phyloP scores from a whole-genome alignment of 371 early-diverging fungal species.

The Haplosporangium sp. region DNA sequence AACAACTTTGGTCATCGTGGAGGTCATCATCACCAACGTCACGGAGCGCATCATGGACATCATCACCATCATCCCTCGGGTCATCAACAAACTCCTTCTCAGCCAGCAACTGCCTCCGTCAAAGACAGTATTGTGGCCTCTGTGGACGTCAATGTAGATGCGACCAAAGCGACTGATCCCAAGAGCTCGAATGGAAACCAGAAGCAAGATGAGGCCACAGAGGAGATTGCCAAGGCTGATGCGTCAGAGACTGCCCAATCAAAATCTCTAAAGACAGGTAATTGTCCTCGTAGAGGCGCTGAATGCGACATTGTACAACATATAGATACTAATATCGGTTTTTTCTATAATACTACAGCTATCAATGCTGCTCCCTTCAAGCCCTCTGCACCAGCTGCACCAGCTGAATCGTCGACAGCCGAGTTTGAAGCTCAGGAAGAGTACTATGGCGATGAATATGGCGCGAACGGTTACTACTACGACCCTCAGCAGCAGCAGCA shows the following conservation, averaged over 20 bases:
- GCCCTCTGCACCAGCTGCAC: constrained; percentile 13
- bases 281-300: too few species aligned
- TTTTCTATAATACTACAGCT: constrained; percentile 10
- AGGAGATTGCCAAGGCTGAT: background rate
- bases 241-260: constrained; percentile 13
- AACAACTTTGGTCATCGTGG: constrained; percentile 43
- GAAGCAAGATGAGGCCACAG: background rate
- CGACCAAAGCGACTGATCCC: background rate
- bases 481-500: constrained; percentile 32
- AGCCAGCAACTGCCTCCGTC: background rate
- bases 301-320: too few species aligned
- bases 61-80: constrained; percentile 23
- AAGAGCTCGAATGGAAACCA: background rate
- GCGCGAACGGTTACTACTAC: constrained; percentile 31
- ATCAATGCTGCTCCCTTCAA: constrained; percentile 50
- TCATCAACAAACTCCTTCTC: constrained; percentile 1
- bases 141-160: background rate
- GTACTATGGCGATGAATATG: constrained; percentile 30
- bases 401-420: constrained; percentile 9
- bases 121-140: background rate
- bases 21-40: constrained; percentile 26
- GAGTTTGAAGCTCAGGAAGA: constrained; percentile 24
- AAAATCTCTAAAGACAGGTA: constrained; percentile 50
- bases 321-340: background rate
- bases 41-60: constrained; percentile 16